A percentile compares a stretch with the other conserved stretches of the same genome.
Evolutionary conservation across 116 monocot genomes (phyloP).

Genomic region (Iris pallida): DNA sequence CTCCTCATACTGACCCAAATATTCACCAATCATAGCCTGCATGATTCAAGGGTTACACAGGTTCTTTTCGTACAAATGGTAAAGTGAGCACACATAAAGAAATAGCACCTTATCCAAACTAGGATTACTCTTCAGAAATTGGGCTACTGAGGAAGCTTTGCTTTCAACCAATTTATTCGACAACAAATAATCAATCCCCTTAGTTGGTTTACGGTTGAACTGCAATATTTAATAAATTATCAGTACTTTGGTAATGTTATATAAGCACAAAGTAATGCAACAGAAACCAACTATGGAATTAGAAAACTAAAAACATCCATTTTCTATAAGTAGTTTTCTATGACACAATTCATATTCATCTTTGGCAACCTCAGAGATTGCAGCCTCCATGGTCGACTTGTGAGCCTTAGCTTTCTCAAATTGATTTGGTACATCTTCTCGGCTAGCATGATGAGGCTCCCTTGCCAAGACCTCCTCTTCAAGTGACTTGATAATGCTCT

Average conservation of each 20-base stretch:
- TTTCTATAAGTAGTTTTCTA: neutral
- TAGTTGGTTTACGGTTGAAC: constrained; percentile 88
- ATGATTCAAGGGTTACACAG: constrained; percentile 20
- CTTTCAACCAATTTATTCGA: constrained; percentile 84
- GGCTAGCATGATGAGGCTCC: constrained; percentile 19
- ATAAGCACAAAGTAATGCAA: too few species aligned
- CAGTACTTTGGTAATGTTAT: too few species aligned
- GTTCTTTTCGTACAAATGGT: neutral
- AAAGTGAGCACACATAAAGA: constrained; percentile 1
- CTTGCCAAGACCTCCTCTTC: constrained; percentile 44
- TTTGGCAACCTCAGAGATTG: constrained; percentile 73
- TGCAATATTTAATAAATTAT: constrained; percentile 16
- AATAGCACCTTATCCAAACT: constrained; percentile 76
- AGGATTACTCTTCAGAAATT: constrained; percentile 80
- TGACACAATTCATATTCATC: neutral
- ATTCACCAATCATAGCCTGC: constrained; percentile 95
- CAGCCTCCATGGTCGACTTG: constrained; percentile 88
- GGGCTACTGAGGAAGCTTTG: constrained; percentile 67
- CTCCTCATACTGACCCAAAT: constrained; percentile 94
- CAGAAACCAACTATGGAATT: too few species aligned
- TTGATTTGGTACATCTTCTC: constrained; percentile 63
- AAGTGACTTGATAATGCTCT: constrained; percentile 26
- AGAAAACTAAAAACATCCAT: neutral
- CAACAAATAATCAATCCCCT: constrained; percentile 74
- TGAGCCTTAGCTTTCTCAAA: constrained; percentile 98